Evolutionary conservation across 2,329 filamentous ascomycete species (phyloP).

Genomic region (Aplosporella prunicola): DNA sequence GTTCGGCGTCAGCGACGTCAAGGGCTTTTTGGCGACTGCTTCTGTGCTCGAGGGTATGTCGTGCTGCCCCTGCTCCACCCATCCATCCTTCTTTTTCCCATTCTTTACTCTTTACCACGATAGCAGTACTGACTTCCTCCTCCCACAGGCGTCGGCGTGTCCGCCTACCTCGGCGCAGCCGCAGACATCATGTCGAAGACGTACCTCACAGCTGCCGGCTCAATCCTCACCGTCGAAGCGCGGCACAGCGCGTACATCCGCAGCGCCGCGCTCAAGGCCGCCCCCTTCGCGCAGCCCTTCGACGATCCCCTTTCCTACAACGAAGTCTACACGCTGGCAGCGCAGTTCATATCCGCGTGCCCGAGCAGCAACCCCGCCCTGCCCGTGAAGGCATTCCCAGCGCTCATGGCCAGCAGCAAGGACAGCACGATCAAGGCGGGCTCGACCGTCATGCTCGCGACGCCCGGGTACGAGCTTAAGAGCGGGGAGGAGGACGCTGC

Average conservation of each 20-base stretch:
- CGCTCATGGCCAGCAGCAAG: conserved; percentile 23
- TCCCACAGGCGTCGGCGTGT: conserved; percentile 45
- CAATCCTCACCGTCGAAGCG: conserved; percentile 56
- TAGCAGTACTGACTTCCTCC: neutral
- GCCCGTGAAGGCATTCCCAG: conserved; percentile 53
- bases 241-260: conserved; percentile 56
- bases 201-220: conserved; percentile 52
- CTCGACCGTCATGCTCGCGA: conserved; percentile 14
- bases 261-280: conserved; percentile 27
- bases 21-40: conserved; percentile 44
- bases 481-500: neutral
- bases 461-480: conserved; percentile 18
- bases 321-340: conserved; percentile 55
- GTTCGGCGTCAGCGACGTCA: conserved; percentile 42
- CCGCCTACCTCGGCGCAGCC: conserved; percentile 54
- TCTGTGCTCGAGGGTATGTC: conserved; percentile 39
- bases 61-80: conserved; percentile 23
- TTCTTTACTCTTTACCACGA: too few relatives aligned
- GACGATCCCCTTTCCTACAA: conserved; percentile 51
- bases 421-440: conserved; percentile 11
- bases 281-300: conserved; percentile 50
- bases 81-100: neutral
- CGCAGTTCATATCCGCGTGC: conserved; percentile 51
- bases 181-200: conserved; percentile 46
- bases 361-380: conserved; percentile 45